Percentiles rank a stretch among this genome's conserved stretches.
These are phyloP conservation scores for Penicillium dipodomyicola DNA, from an alignment of 495 filamentous ascomycete species.

Conservation along the genomic window DNA sequence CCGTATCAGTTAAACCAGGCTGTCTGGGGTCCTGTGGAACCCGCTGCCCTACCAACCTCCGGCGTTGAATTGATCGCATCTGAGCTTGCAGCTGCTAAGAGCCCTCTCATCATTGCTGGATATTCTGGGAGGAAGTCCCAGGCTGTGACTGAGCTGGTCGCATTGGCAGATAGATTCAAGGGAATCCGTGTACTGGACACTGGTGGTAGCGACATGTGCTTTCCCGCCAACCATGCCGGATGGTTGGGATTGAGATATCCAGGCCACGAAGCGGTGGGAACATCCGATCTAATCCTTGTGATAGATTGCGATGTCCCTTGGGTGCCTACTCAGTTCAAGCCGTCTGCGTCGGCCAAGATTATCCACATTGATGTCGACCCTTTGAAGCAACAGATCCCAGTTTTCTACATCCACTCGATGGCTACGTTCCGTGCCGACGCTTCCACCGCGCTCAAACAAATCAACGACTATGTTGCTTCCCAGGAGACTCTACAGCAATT, in stretches of 20 bases:
- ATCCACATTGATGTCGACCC: constrained; percentile 87
- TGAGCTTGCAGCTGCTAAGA: constrained; percentile 67
- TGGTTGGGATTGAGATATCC: constrained; percentile 78
- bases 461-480: constrained; percentile 56
- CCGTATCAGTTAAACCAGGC: constrained; percentile 73
- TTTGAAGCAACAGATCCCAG: constrained; percentile 82
- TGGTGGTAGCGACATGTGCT: constrained; percentile 92
- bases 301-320: constrained; percentile 82
- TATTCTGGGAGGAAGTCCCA: constrained; percentile 75
- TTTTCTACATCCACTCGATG: constrained; percentile 73
- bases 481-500: constrained; percentile 45
- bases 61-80: constrained; percentile 68
- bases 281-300: constrained; percentile 82
- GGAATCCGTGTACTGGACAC: constrained; percentile 79
- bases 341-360: constrained; percentile 56
- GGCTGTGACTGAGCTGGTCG: constrained; percentile 69
- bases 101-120: constrained; percentile 78
- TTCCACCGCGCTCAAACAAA: constrained; percentile 67
- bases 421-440: constrained; percentile 75
- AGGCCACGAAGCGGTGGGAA: constrained; percentile 67
- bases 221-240: constrained; percentile 74
- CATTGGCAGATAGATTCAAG: constrained; percentile 74
- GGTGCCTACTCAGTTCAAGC: constrained; percentile 62
- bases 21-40: constrained; percentile 72
- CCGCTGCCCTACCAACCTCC: constrained; percentile 65